phyloP scores from a whole-genome alignment of 495 filamentous ascomycete genomes.

The Neurospora sp. region DNA sequence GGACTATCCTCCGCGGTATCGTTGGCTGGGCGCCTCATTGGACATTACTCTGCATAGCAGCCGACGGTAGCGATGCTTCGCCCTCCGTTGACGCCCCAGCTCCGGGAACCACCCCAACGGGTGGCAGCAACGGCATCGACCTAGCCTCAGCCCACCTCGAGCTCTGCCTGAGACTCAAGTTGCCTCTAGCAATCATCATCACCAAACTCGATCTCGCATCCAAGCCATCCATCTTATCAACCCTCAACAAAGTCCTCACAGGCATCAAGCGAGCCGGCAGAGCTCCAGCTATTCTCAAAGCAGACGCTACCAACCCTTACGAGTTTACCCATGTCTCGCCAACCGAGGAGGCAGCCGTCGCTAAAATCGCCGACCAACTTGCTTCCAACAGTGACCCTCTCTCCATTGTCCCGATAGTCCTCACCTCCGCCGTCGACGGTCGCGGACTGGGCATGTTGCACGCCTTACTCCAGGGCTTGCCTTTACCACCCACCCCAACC shows the following conservation, averaged over 20 bases:
- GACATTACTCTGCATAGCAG: slow-evolving; percentile 78
- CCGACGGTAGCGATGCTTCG: slow-evolving; percentile 52
- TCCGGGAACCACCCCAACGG: neutral
- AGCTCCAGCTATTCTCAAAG: slow-evolving; percentile 58
- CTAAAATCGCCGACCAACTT: slow-evolving; percentile 37
- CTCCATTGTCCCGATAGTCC: slow-evolving; percentile 66
- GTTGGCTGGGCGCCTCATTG: slow-evolving; percentile 95
- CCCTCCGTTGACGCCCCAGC: slow-evolving; percentile 28
- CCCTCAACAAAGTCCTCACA: slow-evolving; percentile 63
- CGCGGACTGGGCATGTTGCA: slow-evolving; percentile 73
- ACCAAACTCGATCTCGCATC: slow-evolving; percentile 88
- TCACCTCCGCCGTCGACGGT: slow-evolving; percentile 82
- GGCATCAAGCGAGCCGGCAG: slow-evolving; percentile 64
- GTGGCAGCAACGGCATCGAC: slow-evolving; percentile 38
- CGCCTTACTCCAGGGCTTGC: slow-evolving; percentile 67
- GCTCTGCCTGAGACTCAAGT: slow-evolving; percentile 66
- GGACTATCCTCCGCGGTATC: slow-evolving; percentile 79
- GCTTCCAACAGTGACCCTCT: slow-evolving; percentile 31
- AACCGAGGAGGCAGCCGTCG: slow-evolving; percentile 41
- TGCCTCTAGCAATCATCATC: slow-evolving; percentile 70
- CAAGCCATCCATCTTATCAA: slow-evolving; percentile 53
- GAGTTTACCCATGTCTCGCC: slow-evolving; percentile 27
- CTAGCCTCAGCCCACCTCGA: slow-evolving; percentile 73
- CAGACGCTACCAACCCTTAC: slow-evolving; percentile 24
- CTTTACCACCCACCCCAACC: slow-evolving; percentile 51